A percentile compares a stretch with the other conserved stretches of the same genome.
phyloP scores from a whole-genome alignment of 2,329 filamentous ascomycete species.

The Diaporthe citrichinensis region DNA sequence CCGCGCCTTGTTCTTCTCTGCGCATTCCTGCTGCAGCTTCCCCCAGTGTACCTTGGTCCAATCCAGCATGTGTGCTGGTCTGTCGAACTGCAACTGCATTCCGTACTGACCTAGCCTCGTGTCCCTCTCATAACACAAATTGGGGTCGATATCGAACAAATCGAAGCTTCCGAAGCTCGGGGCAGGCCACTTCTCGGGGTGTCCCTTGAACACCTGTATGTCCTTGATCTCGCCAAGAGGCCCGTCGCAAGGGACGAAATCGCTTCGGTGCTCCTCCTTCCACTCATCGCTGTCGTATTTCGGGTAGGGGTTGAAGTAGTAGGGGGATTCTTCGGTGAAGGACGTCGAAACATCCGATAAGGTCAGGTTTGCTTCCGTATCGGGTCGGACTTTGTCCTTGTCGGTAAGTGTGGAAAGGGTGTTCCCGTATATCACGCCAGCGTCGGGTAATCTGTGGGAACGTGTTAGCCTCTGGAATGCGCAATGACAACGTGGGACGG shows the following conservation, averaged over 20 bases:
- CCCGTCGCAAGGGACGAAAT: conserved; percentile 75
- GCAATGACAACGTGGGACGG: background rate
- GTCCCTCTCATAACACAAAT: conserved; percentile 77
- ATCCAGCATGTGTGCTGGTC: conserved; percentile 60
- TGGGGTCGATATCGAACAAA: conserved; percentile 71
- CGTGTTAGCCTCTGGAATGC: conserved; percentile 47
- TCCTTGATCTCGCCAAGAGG: conserved; percentile 74
- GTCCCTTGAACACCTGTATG: conserved; percentile 74
- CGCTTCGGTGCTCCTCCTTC: conserved; percentile 68
- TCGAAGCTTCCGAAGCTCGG: conserved; percentile 75
- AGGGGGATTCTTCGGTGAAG: conserved; percentile 63
- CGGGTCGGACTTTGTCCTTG: conserved; percentile 50
- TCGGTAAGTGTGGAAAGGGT: conserved; percentile 64
- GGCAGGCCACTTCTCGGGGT: conserved; percentile 70
- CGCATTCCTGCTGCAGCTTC: conserved; percentile 75
- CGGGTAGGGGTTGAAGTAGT: conserved; percentile 79
- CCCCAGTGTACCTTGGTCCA: conserved; percentile 81
- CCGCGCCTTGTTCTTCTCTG: conserved; percentile 75
- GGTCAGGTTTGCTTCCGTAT: conserved; percentile 51
- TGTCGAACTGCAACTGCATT: conserved; percentile 62
- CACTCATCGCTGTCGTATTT: conserved; percentile 76
- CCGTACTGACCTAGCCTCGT: conserved; percentile 79
- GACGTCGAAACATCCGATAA: conserved; percentile 44
- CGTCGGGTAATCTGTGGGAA: conserved; percentile 56
- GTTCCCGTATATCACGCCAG: conserved; percentile 70